Base-by-base conservation (phyloP, 228 moss, liverwort and hornwort species). In the Sphagnum fallax region DNA sequence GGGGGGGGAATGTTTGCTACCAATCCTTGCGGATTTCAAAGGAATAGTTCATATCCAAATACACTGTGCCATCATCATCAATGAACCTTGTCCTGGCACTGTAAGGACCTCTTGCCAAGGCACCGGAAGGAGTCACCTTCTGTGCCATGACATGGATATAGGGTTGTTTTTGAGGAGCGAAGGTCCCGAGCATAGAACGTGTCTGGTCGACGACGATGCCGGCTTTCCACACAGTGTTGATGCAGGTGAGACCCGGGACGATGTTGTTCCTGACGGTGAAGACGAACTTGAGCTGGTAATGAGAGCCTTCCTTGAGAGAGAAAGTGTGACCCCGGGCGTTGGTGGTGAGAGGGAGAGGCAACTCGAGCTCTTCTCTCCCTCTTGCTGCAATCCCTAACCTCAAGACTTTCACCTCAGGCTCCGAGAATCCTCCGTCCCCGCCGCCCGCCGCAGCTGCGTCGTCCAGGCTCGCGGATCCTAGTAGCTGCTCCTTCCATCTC, bases 11-110 rank as follows among this genome's bases (percentile, higher is more conserved):
- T 32, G 32, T 32, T 32, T 32, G 32, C 80, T 75, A 79, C 79
- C 86, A 86, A 5, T 86, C 86, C 78, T 86, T 86, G 16, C 86
- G 86, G 68, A 86, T 86, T 65, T 86, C 86, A 55, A 86, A 86
- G 16, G 86, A 86, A 72, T 86, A 86, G 61, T 86, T 80, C 18
- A 86, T 62, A 49, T 86, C 86, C 50, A 83, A 62, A 55, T 86
- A 68, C 32, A 86, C 80, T 60, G 80, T 62, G 9, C 76, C 80
- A 16, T 86, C 86, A 32, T 86, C 86, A 52, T 86, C 86, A 6
- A 83, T 60, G 76, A 86, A 86, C 51, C 79, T 57, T 71, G 82
- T 86, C 61, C 80, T 75, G 6, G 86, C 86, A 10, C 82, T 86
- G 78, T 86, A 86, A 10, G 86, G 82, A 5, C 86, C 86, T 53